phyloP scores from a whole-genome alignment of 2,329 filamentous ascomycete species.

The Ophiocordyceps camponoti-floridani region DNA sequence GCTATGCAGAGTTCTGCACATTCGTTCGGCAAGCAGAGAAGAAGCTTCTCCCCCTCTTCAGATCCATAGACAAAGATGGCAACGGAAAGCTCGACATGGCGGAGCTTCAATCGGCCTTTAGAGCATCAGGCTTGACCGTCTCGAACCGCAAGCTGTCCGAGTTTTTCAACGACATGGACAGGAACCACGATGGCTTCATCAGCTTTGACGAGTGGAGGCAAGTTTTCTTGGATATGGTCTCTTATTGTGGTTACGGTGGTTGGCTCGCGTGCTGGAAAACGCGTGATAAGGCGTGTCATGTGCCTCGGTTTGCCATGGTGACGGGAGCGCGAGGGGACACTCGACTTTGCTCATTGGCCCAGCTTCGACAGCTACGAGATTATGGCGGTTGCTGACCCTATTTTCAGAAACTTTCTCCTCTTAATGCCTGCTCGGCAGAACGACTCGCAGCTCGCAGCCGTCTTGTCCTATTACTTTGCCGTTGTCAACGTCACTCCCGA shows the following conservation, averaged over 20 bases:
- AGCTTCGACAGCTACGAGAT: no score
- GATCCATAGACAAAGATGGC: conserved; percentile 67
- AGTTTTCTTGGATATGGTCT: no score
- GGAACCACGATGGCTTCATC: conserved; percentile 74
- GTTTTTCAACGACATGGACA: conserved; percentile 83
- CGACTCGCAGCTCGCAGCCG: conserved; percentile 56
- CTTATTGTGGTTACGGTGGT: conserved; percentile 3
- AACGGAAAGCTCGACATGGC: conserved; percentile 73
- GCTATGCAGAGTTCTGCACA: conserved; percentile 55
- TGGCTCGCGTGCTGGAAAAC: conserved; percentile 1
- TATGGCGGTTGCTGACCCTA: background rate
- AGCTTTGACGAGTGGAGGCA: conserved; percentile 96
- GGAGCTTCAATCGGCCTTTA: conserved; percentile 69
- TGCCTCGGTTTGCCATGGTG: background rate
- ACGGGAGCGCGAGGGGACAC: background rate
- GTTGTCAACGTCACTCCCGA: conserved; percentile 81
- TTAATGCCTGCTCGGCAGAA: conserved; percentile 56
- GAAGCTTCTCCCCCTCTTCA: conserved; percentile 67
- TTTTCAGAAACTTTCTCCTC: conserved; percentile 70
- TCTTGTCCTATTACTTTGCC: conserved; percentile 81
- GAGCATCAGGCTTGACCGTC: conserved; percentile 59
- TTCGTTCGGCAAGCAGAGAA: conserved; percentile 81
- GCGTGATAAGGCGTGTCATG: background rate
- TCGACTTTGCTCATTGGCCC: background rate
- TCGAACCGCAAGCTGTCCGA: conserved; percentile 59